A percentile compares a stretch with the other conserved stretches of the same genome.
These are phyloP conservation scores for Malus sieversii DNA, from an alignment of 306 rosid genomes.

Conservation along the genomic window DNA sequence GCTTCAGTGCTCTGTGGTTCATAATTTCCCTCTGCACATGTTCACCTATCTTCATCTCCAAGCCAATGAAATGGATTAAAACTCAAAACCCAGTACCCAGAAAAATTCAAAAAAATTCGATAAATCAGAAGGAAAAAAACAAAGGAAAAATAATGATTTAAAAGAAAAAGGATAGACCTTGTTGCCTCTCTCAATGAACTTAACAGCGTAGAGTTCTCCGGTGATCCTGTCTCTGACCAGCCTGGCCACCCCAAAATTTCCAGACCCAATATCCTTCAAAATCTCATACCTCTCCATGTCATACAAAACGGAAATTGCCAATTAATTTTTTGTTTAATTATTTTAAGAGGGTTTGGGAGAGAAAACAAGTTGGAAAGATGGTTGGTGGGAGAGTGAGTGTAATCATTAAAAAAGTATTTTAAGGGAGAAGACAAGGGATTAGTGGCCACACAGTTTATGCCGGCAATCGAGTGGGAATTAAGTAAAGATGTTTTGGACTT, in stretches of 20 bases:
- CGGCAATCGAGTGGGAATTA: neutral
- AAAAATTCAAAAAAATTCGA: neutral
- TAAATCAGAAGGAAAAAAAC: neutral
- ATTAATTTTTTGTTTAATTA: no score
- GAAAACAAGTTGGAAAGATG: neutral
- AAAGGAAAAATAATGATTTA: no score
- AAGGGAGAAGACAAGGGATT: neutral
- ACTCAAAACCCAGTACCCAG: neutral
- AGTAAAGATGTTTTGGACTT: no score
- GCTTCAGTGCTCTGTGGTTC: constrained; percentile 87
- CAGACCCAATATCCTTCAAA: constrained; percentile 68
- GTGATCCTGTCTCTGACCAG: constrained; percentile 48
- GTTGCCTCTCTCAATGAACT: constrained; percentile 78
- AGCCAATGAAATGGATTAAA: neutral
- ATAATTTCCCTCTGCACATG: constrained; percentile 77
- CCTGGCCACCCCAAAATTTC: constrained; percentile 79
- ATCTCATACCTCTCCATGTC: constrained; percentile 74
- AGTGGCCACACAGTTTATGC: neutral
- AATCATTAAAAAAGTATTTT: neutral
- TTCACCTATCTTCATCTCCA: constrained; percentile 59
- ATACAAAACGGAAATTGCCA: no score
- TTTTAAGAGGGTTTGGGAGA: neutral
- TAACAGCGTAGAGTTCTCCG: constrained; percentile 55
- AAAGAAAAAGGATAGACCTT: constrained; percentile 30
- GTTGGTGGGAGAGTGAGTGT: neutral